These are phyloP conservation scores for Selenicereus undatus DNA, from an alignment of 148 eudicot species.

Conservation along the genomic window DNA sequence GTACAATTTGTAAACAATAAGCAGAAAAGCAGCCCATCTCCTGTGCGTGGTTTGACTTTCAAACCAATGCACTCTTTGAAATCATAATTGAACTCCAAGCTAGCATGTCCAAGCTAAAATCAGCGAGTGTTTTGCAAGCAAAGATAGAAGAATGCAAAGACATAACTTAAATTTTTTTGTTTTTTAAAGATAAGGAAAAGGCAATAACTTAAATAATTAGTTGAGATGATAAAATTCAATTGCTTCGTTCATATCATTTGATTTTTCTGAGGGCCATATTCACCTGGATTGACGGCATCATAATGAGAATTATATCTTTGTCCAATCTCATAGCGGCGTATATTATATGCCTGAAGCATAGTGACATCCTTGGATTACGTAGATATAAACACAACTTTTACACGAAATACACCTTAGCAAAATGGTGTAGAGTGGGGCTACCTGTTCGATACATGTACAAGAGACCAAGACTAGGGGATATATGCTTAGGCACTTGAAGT, in stretches of 20 bases:
- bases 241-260: conserved; percentile 60
- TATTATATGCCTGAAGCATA: conserved; percentile 78
- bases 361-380: conserved; percentile 32
- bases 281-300: conserved; percentile 87
- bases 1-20: conserved; percentile 75
- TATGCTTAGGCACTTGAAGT: background rate
- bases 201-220: background rate
- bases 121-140: background rate
- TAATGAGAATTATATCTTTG: conserved; percentile 84
- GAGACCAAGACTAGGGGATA: background rate
- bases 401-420: conserved; percentile 27
- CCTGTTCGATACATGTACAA: background rate
- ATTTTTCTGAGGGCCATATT: conserved; percentile 91
- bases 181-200: no score
- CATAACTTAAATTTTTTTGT: no score
- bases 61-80: conserved; percentile 65
- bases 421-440: background rate
- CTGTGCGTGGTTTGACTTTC: conserved; percentile 75
- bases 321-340: conserved; percentile 76
- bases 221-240: conserved; percentile 12
- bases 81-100: conserved; percentile 50
- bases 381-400: conserved; percentile 29
- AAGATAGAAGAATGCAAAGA: background rate
- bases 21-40: conserved; percentile 82
- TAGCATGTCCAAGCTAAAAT: background rate